These are phyloP conservation scores for Fusarium pseudograminearum DNA, from an alignment of 2,329 filamentous ascomycete genomes.

Conservation along the genomic window DNA sequence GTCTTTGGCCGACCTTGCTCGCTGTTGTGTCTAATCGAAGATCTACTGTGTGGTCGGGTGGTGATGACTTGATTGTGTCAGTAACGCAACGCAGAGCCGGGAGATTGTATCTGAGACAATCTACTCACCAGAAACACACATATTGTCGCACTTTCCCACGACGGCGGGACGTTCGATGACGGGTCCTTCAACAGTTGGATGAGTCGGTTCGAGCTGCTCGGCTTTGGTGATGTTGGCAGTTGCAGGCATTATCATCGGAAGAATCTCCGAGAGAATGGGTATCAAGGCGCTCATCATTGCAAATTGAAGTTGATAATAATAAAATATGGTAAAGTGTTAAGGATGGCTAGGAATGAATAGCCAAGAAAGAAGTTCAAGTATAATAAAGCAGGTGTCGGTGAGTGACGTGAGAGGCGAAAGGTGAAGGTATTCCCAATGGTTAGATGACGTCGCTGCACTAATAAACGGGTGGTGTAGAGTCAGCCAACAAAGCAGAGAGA, in stretches of 20 bases:
- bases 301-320: background rate
- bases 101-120: background rate
- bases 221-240: slow-evolving; percentile 68
- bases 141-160: slow-evolving; percentile 70
- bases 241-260: slow-evolving; percentile 70
- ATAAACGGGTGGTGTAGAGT: background rate
- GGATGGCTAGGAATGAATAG: background rate
- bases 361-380: background rate
- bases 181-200: slow-evolving; percentile 50
- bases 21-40: slow-evolving; percentile 76
- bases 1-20: slow-evolving; percentile 66
- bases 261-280: slow-evolving; percentile 67
- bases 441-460: slow-evolving; percentile 31
- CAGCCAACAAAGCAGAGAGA: slow-evolving; percentile 8
- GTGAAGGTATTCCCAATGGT: slow-evolving; percentile 24
- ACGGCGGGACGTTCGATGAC: slow-evolving; percentile 65
- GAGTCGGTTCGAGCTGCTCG: slow-evolving; percentile 58
- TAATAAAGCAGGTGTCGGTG: background rate
- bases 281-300: slow-evolving; percentile 64
- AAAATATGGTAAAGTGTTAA: no score
- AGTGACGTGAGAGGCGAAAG: slow-evolving; percentile 31
- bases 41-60: slow-evolving; percentile 70
- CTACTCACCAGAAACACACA: slow-evolving; percentile 73
- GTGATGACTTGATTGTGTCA: slow-evolving; percentile 64
- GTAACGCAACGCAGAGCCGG: background rate